Percentiles rank a stretch among this genome's conserved stretches.
These are phyloP conservation scores for Phytophthora sansomeana DNA, from an alignment of 352 stramenopile genomes.

Conservation along the genomic window DNA sequence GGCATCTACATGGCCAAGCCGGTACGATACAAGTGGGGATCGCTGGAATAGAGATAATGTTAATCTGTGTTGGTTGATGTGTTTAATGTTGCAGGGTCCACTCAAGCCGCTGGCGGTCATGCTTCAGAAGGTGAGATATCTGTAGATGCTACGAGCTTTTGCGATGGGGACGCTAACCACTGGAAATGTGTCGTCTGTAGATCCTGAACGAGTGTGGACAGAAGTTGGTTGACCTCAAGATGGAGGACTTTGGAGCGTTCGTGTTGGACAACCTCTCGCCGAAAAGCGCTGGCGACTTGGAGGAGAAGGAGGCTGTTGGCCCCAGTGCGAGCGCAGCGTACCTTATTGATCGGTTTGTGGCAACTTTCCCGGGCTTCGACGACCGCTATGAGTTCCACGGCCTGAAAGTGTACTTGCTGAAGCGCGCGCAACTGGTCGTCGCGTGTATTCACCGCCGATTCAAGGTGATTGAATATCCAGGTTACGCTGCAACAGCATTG, in stretches of 20 bases:
- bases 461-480: conserved; percentile 40
- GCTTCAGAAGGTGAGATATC: conserved; percentile 42
- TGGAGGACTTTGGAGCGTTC: conserved; percentile 78
- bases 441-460: conserved; percentile 71
- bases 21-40: conserved; percentile 29
- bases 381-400: conserved; percentile 63
- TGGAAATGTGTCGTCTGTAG: conserved; percentile 26
- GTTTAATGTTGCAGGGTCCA: conserved; percentile 51
- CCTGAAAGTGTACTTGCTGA: conserved; percentile 68
- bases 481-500: background rate
- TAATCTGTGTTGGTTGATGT: background rate
- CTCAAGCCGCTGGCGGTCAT: conserved; percentile 74
- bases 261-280: conserved; percentile 61
- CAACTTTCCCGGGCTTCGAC: conserved; percentile 75
- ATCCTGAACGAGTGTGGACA: conserved; percentile 68
- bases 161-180: background rate
- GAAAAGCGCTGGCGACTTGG: conserved; percentile 13
- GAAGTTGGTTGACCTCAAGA: conserved; percentile 59
- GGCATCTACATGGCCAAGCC: conserved; percentile 88
- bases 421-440: conserved; percentile 72
- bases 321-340: conserved; percentile 50
- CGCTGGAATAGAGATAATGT: background rate
- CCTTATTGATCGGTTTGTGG: conserved; percentile 62
- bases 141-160: background rate
- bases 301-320: conserved; percentile 26